phyloP scores from a whole-genome alignment of 1,284 basidiomycete species.

The Agroathelia rolfsii region DNA sequence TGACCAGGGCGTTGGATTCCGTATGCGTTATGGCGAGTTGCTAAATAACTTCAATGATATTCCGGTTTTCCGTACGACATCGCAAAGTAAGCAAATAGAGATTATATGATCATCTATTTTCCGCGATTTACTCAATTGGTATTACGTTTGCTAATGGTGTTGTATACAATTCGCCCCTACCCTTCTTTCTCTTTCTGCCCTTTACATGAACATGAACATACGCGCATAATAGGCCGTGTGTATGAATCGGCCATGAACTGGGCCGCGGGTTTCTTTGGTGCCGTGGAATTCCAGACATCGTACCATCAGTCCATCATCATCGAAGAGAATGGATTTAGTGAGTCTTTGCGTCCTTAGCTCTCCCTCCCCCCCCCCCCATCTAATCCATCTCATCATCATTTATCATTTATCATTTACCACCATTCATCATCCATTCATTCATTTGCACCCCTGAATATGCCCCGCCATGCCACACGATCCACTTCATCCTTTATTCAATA shows the following conservation, averaged over 20 bases:
- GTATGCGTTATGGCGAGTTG: conserved; percentile 47
- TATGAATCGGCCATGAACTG: conserved; percentile 23
- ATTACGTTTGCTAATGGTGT: too few relatives aligned
- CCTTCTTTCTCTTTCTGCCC: conserved; percentile 10
- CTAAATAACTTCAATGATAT: conserved; percentile 52
- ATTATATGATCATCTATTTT: too few relatives aligned
- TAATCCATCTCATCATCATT: too few relatives aligned
- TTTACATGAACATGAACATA: conserved; percentile 14
- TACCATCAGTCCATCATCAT: conserved; percentile 44
- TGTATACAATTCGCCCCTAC: conserved; percentile 26
- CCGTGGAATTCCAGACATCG: conserved; percentile 33
- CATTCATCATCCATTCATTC: too few relatives aligned
- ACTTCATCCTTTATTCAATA: too few relatives aligned
- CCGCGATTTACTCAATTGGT: too few relatives aligned
- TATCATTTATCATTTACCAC: too few relatives aligned
- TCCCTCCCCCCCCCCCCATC: too few relatives aligned
- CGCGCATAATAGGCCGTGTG: conserved; percentile 83
- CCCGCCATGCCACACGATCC: too few relatives aligned
- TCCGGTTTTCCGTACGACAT: conserved; percentile 84
- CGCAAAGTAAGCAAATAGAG: conserved; percentile 54
- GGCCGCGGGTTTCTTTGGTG: conserved; percentile 19
- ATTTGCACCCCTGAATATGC: conserved; percentile 78
- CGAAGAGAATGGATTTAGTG: conserved; percentile 38
- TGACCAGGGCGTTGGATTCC: conserved; percentile 36
- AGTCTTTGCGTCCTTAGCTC: conserved; percentile 3